Evolutionary conservation across 2,329 filamentous ascomycete species (phyloP), one percentile per base, ranked within the genome.

Genomic region (Huntiella decipiens): DNA sequence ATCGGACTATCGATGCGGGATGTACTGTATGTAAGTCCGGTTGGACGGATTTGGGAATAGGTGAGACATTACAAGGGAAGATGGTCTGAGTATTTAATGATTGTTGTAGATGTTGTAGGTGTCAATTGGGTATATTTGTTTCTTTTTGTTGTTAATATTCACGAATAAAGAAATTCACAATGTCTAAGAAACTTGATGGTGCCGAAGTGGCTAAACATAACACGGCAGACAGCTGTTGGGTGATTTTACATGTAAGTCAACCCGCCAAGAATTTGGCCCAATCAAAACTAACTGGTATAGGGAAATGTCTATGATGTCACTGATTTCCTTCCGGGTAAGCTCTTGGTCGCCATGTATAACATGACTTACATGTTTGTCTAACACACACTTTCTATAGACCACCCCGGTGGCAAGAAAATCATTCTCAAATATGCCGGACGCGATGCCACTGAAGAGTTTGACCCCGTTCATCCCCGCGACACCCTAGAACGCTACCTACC

Each of bases 401-500:
- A 94, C 57, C 87, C 87, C 17, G 87, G 87, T 51, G 87, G 84
- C 34, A 71, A 77, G 53, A 91, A 88, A 58, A 92, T 96, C 60
- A 96, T 98, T 56, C 73, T 98, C 53, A 94, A 94, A 66, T 94
- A 95, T 64, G 87, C 87, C 28, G 72, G 87, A 55, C 92, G 88
- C 68, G 87, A 95, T 67, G 86, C 86, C 35, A 92, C 86, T 33
- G 82, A 87, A 59, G 85, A 85, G 57, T 95, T 83, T 62, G 85
- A 92, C 41, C 86, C 86, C 33, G 91, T 95, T 52, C 73, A 77
- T 60, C 87, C 87, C 2, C 83, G 82, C 11, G 87, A 94, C 63
- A 94, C 86, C 1, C 73, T 95, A 46, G 75, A 80, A 60, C 80
- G 80, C 67, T 94, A 83, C 61, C 77, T 94, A 49, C 78, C 87